phyloP scores from a whole-genome alignment of 164 flowering plant species.

The Liquidambar formosana region DNA sequence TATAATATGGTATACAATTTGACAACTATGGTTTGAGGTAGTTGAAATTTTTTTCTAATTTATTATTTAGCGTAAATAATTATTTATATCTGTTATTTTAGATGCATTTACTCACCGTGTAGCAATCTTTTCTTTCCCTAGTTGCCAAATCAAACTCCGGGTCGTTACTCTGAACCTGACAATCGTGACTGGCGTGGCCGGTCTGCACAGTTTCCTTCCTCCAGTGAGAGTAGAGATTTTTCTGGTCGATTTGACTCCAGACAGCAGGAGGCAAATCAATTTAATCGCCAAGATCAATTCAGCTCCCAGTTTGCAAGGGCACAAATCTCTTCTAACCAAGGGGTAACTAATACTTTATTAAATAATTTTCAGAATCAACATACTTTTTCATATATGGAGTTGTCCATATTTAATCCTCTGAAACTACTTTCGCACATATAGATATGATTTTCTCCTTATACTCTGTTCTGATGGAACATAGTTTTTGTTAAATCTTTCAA shows the following conservation, averaged over 20 bases:
- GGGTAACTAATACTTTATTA: conserved; percentile 35
- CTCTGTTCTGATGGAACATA: too few species aligned
- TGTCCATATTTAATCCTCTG: too few species aligned
- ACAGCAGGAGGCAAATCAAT: conserved; percentile 53
- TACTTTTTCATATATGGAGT: neutral
- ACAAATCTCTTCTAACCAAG: conserved; percentile 60
- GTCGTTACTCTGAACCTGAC: conserved; percentile 80
- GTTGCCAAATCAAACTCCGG: conserved; percentile 51
- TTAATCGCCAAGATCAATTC: conserved; percentile 60
- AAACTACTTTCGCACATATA: too few species aligned
- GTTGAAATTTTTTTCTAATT: too few species aligned
- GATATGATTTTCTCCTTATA: too few species aligned
- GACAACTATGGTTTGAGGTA: too few species aligned
- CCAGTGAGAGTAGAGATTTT: conserved; percentile 57
- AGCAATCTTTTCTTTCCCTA: conserved; percentile 11
- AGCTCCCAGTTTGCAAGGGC: conserved; percentile 55
- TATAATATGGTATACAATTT: too few species aligned
- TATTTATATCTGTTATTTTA: neutral
- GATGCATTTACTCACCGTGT: neutral
- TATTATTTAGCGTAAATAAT: too few species aligned
- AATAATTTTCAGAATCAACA: neutral
- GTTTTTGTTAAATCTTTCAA: too few species aligned
- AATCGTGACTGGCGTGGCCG: conserved; percentile 93
- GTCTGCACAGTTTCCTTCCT: conserved; percentile 44
- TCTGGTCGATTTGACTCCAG: conserved; percentile 46